Evolutionary conservation across 2,329 filamentous ascomycete species (phyloP).

Genomic region (Calycina herbarum): DNA sequence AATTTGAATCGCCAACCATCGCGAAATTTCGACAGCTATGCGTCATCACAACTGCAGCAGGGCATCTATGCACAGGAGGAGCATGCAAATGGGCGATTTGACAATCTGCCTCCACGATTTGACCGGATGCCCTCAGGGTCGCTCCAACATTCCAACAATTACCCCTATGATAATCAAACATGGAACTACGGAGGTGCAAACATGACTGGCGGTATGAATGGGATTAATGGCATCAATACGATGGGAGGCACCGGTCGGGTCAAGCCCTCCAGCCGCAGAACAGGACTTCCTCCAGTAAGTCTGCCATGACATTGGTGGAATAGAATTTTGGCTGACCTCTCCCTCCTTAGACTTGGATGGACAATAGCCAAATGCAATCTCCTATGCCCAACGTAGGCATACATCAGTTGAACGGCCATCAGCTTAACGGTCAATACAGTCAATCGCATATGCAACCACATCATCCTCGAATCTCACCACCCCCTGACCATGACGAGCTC

Average conservation of each 20-base stretch:
- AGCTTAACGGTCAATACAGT: conserved; percentile 36
- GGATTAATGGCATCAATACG: conserved; percentile 63
- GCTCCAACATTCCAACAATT: conserved; percentile 50
- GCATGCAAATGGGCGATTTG: conserved; percentile 52
- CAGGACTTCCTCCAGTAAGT: conserved; percentile 72
- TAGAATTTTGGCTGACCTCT: neutral
- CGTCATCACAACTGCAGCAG: conserved; percentile 45
- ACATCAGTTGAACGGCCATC: conserved; percentile 38
- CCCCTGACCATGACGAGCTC: conserved; percentile 65
- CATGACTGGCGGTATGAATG: conserved; percentile 53
- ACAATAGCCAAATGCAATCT: conserved; percentile 50
- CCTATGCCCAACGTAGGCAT: conserved; percentile 42
- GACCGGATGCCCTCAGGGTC: conserved; percentile 28
- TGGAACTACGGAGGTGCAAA: conserved; percentile 70
- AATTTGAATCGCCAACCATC: conserved; percentile 69
- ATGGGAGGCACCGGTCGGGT: conserved; percentile 64
- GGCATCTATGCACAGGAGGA: conserved; percentile 72
- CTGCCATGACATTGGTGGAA: neutral
- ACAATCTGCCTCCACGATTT: conserved; percentile 40
- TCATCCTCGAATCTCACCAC: conserved; percentile 23
- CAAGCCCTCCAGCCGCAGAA: conserved; percentile 54
- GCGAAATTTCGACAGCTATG: conserved; percentile 73
- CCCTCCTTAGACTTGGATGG: conserved; percentile 58
- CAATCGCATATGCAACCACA: conserved; percentile 27
- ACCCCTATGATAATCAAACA: conserved; percentile 72